Evolutionary conservation across 2,329 filamentous ascomycete genomes (phyloP), one percentile per base, ranked within the genome.

Genomic region (Coniosporium tulheliwenetii): DNA sequence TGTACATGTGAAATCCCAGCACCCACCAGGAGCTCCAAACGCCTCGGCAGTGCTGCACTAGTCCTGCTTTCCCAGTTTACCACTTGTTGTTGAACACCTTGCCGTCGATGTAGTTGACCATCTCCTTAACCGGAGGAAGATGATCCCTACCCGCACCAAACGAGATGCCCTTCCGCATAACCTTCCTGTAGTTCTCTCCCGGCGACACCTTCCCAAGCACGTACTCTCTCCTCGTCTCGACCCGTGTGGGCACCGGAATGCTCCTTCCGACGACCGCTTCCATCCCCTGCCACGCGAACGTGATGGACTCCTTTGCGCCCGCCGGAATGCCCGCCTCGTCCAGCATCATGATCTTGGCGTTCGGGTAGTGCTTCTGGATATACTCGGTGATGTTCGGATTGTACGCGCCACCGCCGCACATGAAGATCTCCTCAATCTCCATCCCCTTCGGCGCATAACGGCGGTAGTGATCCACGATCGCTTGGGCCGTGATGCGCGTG

Each of bases 271-370:
- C 64, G 12, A 77, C 51, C 2, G 71, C 69, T 50, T 77, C 72
- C 65, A 78, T 70, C 2, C 66, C 73, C 53, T 75, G 71, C 66
- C 70, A 74, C 3, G 75, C 73, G 7, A 26, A 26, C 7, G 19
- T 26, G 19, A 26, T 26, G 4, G 19, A 26, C 51, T 78, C 73
- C 52, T 77, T 77, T 2, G 73, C 73, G 30, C 66, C 68, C 1
- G 58, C 68, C 0, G 71, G 69, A 38, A 78, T 65, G 4, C 73
- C 73, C 2, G 71, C 70, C 38, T 70, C 70, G 46, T 77, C 71
- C 5, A 77, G 58, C 63, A 72, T 70, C 40, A 65, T 56, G 36
- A 77, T 70, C 32, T 58, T 61, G 19, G 19, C 19, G 4, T 26
- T 26, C 19, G 19, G 19, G 7, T 26, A 26, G 19, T 26, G 55